Evolutionary conservation across 805 yeast species (phyloP).

Genomic region (Tetrapisispora iriomotensis): DNA sequence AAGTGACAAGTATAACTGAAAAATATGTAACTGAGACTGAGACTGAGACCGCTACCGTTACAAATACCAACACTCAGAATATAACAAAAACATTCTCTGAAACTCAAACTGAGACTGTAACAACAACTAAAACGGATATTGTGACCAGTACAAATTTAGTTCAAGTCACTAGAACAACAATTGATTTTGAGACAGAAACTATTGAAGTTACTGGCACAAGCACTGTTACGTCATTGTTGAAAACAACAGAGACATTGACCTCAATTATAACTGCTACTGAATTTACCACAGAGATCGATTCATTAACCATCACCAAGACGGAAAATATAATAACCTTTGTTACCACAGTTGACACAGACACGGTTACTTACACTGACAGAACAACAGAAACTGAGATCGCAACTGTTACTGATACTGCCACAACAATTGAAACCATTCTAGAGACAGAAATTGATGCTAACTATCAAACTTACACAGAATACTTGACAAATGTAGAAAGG

Average conservation of each 20-base stretch:
- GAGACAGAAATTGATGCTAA: neutral
- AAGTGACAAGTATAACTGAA: neutral
- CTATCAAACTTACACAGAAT: too few species aligned
- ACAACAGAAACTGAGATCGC: neutral
- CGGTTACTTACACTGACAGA: neutral
- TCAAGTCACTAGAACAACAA: neutral
- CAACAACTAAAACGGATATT: neutral
- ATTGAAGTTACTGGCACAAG: neutral
- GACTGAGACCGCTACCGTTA: neutral
- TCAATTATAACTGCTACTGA: neutral
- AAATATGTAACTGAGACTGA: neutral
- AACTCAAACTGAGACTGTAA: neutral
- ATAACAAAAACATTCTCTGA: neutral
- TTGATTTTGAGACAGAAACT: neutral
- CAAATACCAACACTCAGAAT: neutral
- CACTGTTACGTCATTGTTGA: neutral
- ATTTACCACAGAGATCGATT: neutral
- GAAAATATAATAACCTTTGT: too few species aligned
- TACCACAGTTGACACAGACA: neutral
- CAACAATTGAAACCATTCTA: neutral
- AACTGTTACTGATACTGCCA: neutral
- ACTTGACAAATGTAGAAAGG: neutral
- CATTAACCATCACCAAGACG: too few species aligned
- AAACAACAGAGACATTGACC: neutral
- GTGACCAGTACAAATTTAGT: neutral